phyloP scores from a whole-genome alignment of 2,329 filamentous ascomycete genomes.

The Aureobasidium sp. region DNA sequence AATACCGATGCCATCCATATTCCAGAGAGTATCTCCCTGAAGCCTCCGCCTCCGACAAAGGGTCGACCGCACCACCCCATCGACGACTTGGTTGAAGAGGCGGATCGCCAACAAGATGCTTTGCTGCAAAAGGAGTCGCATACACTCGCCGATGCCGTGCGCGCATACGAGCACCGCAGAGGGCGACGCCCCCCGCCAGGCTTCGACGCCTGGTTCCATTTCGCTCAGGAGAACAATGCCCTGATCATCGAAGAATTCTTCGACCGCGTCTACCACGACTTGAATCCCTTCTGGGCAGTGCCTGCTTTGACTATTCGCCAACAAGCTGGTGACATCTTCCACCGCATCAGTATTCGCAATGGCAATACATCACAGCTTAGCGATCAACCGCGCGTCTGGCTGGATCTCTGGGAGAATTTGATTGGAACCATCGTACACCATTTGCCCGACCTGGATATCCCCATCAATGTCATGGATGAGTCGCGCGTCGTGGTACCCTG shows the following conservation, averaged over 20 bases:
- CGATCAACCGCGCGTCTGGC: slow-evolving; percentile 23
- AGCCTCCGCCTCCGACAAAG: neutral
- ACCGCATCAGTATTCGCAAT: slow-evolving; percentile 33
- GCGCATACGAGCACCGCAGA: slow-evolving; percentile 34
- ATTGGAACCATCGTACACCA: slow-evolving; percentile 28
- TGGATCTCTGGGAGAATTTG: slow-evolving; percentile 34
- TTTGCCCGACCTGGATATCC: slow-evolving; percentile 39
- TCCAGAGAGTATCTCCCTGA: neutral
- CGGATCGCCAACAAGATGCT: slow-evolving; percentile 23
- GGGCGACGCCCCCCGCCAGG: slow-evolving; percentile 42
- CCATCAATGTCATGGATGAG: slow-evolving; percentile 43
- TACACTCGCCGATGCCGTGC: slow-evolving; percentile 29
- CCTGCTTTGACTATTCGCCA: slow-evolving; percentile 32
- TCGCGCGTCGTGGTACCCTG: slow-evolving; percentile 38
- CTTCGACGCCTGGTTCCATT: slow-evolving; percentile 41
- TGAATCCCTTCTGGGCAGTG: slow-evolving; percentile 42
- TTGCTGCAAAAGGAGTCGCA: slow-evolving; percentile 29
- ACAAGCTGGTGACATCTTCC: slow-evolving; percentile 29
- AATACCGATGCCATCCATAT: neutral
- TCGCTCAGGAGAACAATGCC: slow-evolving; percentile 32
- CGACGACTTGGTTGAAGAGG: slow-evolving; percentile 27
- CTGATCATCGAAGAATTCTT: slow-evolving; percentile 43
- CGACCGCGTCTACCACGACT: slow-evolving; percentile 42
- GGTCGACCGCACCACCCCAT: slow-evolving; percentile 26
- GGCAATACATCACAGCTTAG: slow-evolving; percentile 21